Percentiles rank a stretch among this genome's conserved stretches.
Conservation (phyloP, 1,284 basidiomycete genomes). For the Moesziomyces parantarcticus region DNA sequence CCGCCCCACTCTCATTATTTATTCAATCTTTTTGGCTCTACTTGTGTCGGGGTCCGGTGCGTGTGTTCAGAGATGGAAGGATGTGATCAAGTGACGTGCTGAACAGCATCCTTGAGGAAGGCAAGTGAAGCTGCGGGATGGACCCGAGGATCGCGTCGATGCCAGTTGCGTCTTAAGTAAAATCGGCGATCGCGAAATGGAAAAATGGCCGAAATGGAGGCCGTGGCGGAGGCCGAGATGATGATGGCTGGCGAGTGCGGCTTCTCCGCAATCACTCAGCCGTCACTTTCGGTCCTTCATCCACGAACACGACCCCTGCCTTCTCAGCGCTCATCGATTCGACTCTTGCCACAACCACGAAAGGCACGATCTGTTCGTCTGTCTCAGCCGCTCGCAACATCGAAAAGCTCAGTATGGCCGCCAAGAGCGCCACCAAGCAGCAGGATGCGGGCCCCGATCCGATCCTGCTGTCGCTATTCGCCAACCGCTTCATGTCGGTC, state of each 20-base stretch:
- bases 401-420: not conserved
- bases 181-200: constrained; percentile 13
- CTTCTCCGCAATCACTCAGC: not conserved
- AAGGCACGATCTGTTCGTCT: no score
- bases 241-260: not conserved
- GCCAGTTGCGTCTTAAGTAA: not conserved
- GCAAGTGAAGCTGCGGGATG: no score
- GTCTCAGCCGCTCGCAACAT: not conserved
- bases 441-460: constrained; percentile 75
- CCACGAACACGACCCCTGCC: no score
- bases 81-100: no score
- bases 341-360: no score
- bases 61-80: not conserved
- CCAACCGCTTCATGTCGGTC: constrained; percentile 90
- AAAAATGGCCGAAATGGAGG: no score
- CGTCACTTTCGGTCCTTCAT: no score
- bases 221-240: constrained; percentile 2
- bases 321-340: no score
- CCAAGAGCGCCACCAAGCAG: constrained; percentile 13
- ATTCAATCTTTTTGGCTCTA: not conserved
- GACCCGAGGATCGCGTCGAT: not conserved
- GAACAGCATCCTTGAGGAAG: no score
- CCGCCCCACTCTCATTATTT: not conserved
- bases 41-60: not conserved
- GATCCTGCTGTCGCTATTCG: constrained; percentile 86